Conservation (phyloP, 108 stramenopile genomes). For the Discostella pseudostelligera region DNA sequence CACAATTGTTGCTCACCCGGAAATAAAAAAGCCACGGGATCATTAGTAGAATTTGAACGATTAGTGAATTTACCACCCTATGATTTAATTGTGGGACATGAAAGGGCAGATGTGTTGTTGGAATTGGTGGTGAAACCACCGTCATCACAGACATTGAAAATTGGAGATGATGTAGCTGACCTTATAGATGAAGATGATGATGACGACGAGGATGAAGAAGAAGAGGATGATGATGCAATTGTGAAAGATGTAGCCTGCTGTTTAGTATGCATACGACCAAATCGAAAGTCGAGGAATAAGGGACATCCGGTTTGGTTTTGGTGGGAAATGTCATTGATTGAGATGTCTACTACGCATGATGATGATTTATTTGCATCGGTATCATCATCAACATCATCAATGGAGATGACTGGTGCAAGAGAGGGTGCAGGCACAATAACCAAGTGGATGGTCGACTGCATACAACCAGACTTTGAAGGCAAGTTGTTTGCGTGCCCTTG, state of each 20-base stretch:
- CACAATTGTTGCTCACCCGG: slow-evolving; percentile 11
- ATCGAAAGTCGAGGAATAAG: not conserved
- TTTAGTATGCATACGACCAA: slow-evolving; percentile 34
- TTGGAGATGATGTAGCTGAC: not conserved
- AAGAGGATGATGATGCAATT: slow-evolving; percentile 16
- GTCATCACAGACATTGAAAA: too few species aligned
- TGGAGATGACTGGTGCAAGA: not conserved
- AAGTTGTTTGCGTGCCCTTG: too few species aligned
- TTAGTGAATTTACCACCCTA: slow-evolving; percentile 26
- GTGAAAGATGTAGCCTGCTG: slow-evolving; percentile 18
- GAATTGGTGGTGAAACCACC: slow-evolving; percentile 9
- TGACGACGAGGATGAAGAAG: not conserved
- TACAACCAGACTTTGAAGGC: slow-evolving; percentile 39
- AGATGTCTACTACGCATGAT: not conserved
- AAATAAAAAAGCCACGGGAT: slow-evolving; percentile 31
- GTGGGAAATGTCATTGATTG: slow-evolving; percentile 38
- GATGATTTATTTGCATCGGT: not conserved
- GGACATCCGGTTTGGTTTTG: slow-evolving; percentile 47
- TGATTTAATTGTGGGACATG: slow-evolving; percentile 31
- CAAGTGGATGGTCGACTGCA: slow-evolving; percentile 43
- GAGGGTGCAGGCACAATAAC: not conserved
- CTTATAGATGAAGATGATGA: slow-evolving; percentile 3
- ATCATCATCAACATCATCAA: not conserved
- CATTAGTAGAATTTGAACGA: slow-evolving; percentile 19
- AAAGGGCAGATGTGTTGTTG: slow-evolving; percentile 40